A percentile compares a stretch with the other conserved stretches of the same genome.
Evolutionary conservation across 495 filamentous ascomycete genomes (phyloP).

Genomic region (Podospora pseudocomata): DNA sequence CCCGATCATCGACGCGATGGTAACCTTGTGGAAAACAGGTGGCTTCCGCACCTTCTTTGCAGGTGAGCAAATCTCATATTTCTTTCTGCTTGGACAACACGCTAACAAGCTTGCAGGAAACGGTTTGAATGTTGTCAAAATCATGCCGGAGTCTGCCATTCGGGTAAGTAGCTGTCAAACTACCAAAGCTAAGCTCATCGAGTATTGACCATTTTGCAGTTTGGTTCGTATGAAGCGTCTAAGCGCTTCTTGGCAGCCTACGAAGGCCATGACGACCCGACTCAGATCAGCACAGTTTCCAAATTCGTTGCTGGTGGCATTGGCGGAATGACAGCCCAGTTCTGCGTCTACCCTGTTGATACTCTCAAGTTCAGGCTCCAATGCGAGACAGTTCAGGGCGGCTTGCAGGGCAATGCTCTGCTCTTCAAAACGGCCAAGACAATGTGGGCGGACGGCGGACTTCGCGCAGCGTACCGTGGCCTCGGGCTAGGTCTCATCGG

Average conservation of each 20-base stretch:
- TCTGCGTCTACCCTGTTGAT: constrained; percentile 93
- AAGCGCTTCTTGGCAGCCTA: constrained; percentile 82
- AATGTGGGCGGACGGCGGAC: constrained; percentile 73
- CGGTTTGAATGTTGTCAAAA: constrained; percentile 92
- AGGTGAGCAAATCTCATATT: constrained; percentile 52
- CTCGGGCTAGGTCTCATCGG: constrained; percentile 87
- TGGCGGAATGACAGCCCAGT: constrained; percentile 92
- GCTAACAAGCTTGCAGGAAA: constrained; percentile 61
- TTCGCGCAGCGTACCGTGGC: constrained; percentile 82
- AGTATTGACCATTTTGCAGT: constrained; percentile 42
- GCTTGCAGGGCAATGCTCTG: constrained; percentile 77
- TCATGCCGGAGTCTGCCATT: constrained; percentile 97
- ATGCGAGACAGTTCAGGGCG: constrained; percentile 85
- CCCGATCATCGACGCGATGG: constrained; percentile 67
- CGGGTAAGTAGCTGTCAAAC: constrained; percentile 40
- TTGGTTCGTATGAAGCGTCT: constrained; percentile 92
- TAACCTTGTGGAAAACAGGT: constrained; percentile 76
- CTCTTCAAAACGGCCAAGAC: constrained; percentile 76
- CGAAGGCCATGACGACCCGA: constrained; percentile 84
- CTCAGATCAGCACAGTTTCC: constrained; percentile 71
- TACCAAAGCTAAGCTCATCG: not conserved
- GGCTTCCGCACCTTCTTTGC: constrained; percentile 93
- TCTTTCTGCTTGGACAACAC: not conserved
- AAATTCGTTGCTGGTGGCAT: constrained; percentile 89
- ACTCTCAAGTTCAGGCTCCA: constrained; percentile 96